Evolutionary conservation across 208 protist species (phyloP).

Genomic region (Herpetomonas tarakana): DNA sequence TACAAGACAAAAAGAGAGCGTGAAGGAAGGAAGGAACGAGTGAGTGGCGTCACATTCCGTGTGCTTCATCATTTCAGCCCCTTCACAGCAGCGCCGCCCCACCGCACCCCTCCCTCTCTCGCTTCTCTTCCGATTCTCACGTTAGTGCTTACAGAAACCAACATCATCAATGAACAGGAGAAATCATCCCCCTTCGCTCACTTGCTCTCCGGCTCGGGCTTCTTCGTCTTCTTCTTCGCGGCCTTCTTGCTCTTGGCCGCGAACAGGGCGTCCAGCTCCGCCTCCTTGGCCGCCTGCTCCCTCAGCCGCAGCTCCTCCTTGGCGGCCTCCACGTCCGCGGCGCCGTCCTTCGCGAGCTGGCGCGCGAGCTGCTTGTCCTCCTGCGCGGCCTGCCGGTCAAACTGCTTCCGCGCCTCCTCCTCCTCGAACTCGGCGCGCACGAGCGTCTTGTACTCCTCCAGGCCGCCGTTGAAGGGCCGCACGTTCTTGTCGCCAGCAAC

Average conservation of each 20-base stretch:
- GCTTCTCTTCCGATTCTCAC: background rate
- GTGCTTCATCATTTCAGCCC: too few relatives aligned
- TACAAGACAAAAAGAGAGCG: background rate
- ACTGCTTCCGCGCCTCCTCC: conserved; percentile 54
- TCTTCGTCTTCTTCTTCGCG: conserved; percentile 47
- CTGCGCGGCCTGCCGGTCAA: conserved; percentile 33
- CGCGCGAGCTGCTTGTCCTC: conserved; percentile 55
- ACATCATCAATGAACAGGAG: too few relatives aligned
- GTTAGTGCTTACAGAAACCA: too few relatives aligned
- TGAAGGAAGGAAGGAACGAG: too few relatives aligned
- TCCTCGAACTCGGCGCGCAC: conserved; percentile 67
- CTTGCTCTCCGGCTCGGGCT: conserved; percentile 3
- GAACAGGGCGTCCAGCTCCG: conserved; percentile 29
- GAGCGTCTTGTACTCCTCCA: conserved; percentile 86
- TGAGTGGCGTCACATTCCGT: too few relatives aligned
- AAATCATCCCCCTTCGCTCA: too few relatives aligned
- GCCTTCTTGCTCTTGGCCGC: conserved; percentile 32
- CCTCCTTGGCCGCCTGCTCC: conserved; percentile 27
- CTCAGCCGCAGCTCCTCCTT: conserved; percentile 37
- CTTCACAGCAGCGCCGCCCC: too few relatives aligned
- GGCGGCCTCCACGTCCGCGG: conserved; percentile 31
- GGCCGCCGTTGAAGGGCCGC: conserved; percentile 62
- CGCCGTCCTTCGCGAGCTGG: conserved; percentile 42
- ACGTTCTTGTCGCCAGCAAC: conserved; percentile 83
- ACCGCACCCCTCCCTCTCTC: too few relatives aligned